Conservation (phyloP, 192 early-diverging fungal genomes). For the Backusella mclennaniae region DNA sequence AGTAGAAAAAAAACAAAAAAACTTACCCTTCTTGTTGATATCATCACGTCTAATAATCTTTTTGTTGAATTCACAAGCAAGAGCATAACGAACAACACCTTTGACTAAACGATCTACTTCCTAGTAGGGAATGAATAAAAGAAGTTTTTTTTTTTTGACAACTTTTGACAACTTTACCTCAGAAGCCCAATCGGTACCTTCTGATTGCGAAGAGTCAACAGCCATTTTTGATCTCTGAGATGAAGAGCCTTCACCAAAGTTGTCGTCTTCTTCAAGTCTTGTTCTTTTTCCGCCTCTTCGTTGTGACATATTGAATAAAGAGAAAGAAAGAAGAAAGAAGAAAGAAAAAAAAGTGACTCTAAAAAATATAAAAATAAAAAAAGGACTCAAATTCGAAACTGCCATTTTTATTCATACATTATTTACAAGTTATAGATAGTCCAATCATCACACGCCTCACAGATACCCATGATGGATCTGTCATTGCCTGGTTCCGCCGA, state of each 20-base stretch:
- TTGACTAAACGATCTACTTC: constrained; percentile 60
- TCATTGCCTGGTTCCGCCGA: background rate
- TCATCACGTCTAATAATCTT: constrained; percentile 56
- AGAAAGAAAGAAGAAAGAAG: background rate
- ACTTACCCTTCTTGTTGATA: constrained; percentile 52
- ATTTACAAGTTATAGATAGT: constrained; percentile 1
- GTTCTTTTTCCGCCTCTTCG: background rate
- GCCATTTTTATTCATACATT: background rate
- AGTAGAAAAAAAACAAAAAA: too few species aligned
- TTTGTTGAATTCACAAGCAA: constrained; percentile 54
- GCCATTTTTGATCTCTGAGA: background rate
- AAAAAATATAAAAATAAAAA: background rate
- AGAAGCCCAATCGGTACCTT: background rate
- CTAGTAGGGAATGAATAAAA: constrained; percentile 22
- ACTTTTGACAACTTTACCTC: background rate
- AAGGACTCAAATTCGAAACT: background rate
- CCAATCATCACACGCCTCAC: constrained; percentile 5
- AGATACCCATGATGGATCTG: background rate
- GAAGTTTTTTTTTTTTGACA: background rate
- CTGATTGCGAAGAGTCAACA: background rate
- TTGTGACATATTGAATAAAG: background rate
- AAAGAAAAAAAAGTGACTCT: background rate
- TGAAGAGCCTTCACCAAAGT: background rate
- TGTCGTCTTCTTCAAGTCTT: background rate
- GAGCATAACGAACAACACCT: constrained; percentile 57